Evolutionary conservation across 2,329 filamentous ascomycete species (phyloP).

Genomic region (Alternaria sp.): DNA sequence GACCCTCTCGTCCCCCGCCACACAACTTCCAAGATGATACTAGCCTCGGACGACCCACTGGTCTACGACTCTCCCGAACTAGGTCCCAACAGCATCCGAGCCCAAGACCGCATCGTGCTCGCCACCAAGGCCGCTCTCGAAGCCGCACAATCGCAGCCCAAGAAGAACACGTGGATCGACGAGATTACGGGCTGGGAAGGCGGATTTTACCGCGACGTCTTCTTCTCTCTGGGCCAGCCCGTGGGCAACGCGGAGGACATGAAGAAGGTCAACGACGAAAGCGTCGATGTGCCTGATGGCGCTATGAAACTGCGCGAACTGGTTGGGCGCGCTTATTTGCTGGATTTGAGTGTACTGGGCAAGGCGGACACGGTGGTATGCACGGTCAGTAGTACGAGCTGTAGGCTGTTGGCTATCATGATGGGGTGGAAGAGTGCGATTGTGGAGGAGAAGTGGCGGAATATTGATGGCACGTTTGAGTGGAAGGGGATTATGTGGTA

Average conservation of each 20-base stretch:
- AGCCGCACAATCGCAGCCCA: constrained; percentile 33
- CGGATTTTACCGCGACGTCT: constrained; percentile 81
- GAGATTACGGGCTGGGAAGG: constrained; percentile 86
- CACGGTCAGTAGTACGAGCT: constrained; percentile 71
- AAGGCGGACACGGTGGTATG: constrained; percentile 75
- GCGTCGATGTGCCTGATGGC: constrained; percentile 42
- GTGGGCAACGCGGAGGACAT: constrained; percentile 37
- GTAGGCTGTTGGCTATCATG: constrained; percentile 80
- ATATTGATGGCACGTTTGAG: constrained; percentile 61
- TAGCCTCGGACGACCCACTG: constrained; percentile 83
- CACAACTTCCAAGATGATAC: constrained; percentile 57
- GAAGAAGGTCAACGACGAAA: constrained; percentile 24
- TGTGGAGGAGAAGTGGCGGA: constrained; percentile 69
- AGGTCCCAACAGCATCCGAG: constrained; percentile 58
- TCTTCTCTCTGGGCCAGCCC: constrained; percentile 73
- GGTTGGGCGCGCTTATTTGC: constrained; percentile 79
- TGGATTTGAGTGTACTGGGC: constrained; percentile 78
- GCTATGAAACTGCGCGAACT: constrained; percentile 74
- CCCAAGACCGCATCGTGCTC: constrained; percentile 78
- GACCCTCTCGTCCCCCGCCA: constrained; percentile 30
- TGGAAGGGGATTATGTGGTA: constrained; percentile 49
- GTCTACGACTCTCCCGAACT: constrained; percentile 73
- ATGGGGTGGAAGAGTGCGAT: constrained; percentile 74
- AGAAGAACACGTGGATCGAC: constrained; percentile 66
- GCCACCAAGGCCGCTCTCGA: constrained; percentile 67